Conservation (phyloP, 73 alveolate genomes). For the Stentor roeselii region DNA sequence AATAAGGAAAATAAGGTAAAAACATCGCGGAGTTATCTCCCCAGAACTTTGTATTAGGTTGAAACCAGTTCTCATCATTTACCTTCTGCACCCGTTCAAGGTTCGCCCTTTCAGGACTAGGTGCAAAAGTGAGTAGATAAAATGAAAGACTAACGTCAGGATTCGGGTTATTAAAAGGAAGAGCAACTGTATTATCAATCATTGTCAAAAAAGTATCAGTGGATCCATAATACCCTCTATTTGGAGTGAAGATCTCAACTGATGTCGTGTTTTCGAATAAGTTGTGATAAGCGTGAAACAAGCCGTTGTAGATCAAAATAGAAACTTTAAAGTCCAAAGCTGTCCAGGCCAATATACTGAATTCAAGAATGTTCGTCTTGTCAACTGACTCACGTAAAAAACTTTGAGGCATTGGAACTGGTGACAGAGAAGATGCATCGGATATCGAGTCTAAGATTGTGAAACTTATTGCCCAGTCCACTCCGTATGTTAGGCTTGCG, state of each 20-base stretch:
- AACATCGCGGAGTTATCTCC: constrained; percentile 44
- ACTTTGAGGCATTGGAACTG: constrained; percentile 72
- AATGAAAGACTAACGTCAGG: constrained; percentile 52
- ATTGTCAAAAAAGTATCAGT: constrained; percentile 44
- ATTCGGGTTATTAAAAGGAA: constrained; percentile 78
- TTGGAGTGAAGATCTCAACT: constrained; percentile 66
- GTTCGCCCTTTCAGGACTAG: constrained; percentile 10
- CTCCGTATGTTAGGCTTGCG: constrained; percentile 60
- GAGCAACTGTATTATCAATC: constrained; percentile 46
- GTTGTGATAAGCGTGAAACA: constrained; percentile 53
- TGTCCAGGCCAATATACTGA: constrained; percentile 58
- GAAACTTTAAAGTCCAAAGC: constrained; percentile 51
- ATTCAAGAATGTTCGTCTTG: constrained; percentile 58
- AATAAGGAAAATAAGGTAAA: constrained; percentile 80
- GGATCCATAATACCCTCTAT: constrained; percentile 63
- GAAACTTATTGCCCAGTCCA: constrained; percentile 67
- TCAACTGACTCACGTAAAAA: constrained; percentile 48
- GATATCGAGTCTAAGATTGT: constrained; percentile 41
- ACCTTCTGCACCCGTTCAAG: not conserved
- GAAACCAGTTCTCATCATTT: constrained; percentile 1
- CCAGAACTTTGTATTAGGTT: constrained; percentile 46
- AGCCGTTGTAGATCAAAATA: constrained; percentile 68
- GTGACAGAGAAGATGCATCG: constrained; percentile 42
- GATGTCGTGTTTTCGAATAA: constrained; percentile 65
- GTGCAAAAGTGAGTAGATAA: constrained; percentile 23